Percentiles rank a stretch among this genome's conserved stretches.
These are phyloP conservation scores for Phaeosphaeria sp. DNA, from an alignment of 2,329 filamentous ascomycete species.

Conservation along the genomic window DNA sequence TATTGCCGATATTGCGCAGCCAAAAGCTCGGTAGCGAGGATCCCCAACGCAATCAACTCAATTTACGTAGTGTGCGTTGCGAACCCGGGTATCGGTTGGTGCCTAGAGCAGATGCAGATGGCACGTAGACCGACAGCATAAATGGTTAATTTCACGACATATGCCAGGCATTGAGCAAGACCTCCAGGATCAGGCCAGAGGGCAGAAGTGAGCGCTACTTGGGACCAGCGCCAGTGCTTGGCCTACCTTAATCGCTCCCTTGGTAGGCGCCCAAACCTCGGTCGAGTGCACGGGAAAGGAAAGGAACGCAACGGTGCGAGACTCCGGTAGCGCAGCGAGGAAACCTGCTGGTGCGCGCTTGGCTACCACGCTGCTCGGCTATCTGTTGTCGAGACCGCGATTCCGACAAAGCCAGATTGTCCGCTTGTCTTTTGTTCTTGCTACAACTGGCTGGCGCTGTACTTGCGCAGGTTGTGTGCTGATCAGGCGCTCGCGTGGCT, in stretches of 20 bases:
- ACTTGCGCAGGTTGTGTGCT: not conserved
- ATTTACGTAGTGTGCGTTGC: not conserved
- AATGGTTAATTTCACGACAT: not conserved
- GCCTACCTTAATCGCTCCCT: conserved; percentile 40
- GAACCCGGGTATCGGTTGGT: not conserved
- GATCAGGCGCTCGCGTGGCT: conserved; percentile 20
- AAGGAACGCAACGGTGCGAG: conserved; percentile 15
- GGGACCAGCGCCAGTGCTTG: conserved; percentile 34
- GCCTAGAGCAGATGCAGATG: not conserved
- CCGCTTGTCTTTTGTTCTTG: not conserved
- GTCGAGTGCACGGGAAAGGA: conserved; percentile 5
- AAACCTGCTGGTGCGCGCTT: not conserved
- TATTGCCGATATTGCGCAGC: not conserved
- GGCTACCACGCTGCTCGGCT: not conserved
- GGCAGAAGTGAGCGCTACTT: not conserved
- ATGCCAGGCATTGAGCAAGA: not conserved
- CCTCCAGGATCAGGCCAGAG: not conserved
- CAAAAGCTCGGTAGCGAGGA: not conserved
- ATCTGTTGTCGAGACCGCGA: not conserved
- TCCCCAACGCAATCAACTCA: not conserved
- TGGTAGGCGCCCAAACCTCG: conserved; percentile 13
- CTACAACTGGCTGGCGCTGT: not conserved
- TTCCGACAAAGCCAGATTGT: not conserved
- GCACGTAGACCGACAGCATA: not conserved
- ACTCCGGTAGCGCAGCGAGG: conserved; percentile 19